phyloP scores from a whole-genome alignment of 495 filamentous ascomycete genomes.

The Aspergillus cristatus region DNA sequence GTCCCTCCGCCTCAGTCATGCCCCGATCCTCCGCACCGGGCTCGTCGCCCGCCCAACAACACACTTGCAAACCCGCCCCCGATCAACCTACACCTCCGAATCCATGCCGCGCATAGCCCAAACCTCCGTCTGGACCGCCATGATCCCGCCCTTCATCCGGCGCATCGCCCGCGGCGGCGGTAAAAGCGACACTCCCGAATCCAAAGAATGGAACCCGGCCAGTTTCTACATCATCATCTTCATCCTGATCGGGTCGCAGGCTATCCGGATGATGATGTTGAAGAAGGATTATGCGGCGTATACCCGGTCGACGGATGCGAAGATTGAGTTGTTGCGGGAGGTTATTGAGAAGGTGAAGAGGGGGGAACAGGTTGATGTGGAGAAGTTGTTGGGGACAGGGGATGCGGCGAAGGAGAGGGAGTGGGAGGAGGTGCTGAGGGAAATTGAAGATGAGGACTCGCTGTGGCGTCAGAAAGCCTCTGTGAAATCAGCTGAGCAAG shows the following conservation, averaged over 20 bases:
- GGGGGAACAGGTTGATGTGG: constrained; percentile 88
- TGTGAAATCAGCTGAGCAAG: too few species aligned
- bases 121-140: constrained; percentile 58
- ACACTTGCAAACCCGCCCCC: constrained; percentile 9
- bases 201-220: constrained; percentile 82
- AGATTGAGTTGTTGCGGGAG: constrained; percentile 68
- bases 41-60: constrained; percentile 4
- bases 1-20: background rate
- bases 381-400: constrained; percentile 71
- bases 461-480: constrained; percentile 41
- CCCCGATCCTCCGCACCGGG: background rate
- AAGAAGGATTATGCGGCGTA: constrained; percentile 65
- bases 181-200: constrained; percentile 26
- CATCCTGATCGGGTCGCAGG: constrained; percentile 84
- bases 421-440: constrained; percentile 85
- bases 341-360: constrained; percentile 72
- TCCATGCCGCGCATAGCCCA: constrained; percentile 51
- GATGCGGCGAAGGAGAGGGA: constrained; percentile 64
- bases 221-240: constrained; percentile 90
- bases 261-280: constrained; percentile 81
- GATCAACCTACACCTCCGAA: constrained; percentile 23
- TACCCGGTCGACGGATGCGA: constrained; percentile 64
- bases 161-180: constrained; percentile 16
- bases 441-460: constrained; percentile 72
- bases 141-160: constrained; percentile 48